Percentiles rank a stretch among this genome's conserved stretches.
phyloP scores from a whole-genome alignment of 495 filamentous ascomycete species.

The Hypoxylon rickii region DNA sequence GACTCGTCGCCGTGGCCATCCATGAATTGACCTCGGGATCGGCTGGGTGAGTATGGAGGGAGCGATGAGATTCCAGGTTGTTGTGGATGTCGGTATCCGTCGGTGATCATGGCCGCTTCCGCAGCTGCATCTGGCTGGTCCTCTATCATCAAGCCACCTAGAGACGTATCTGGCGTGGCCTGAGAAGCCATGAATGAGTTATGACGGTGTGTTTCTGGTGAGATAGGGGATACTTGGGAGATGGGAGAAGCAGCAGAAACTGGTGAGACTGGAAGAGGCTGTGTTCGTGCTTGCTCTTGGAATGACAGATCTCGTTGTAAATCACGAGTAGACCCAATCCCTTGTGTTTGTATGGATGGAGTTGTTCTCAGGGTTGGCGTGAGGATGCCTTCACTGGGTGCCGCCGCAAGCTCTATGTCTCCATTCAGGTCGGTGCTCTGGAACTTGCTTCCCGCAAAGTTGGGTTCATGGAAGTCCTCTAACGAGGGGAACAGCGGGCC shows the following conservation, averaged over 20 bases:
- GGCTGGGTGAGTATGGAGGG: constrained; percentile 31
- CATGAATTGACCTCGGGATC: constrained; percentile 36
- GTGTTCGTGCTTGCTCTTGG: constrained; percentile 2
- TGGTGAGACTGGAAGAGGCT: constrained; percentile 19
- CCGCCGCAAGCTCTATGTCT: not conserved
- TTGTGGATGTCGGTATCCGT: constrained; percentile 35
- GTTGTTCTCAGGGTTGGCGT: constrained; percentile 6
- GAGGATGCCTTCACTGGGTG: constrained; percentile 14
- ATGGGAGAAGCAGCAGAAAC: constrained; percentile 24
- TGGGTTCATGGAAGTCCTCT: constrained; percentile 36
- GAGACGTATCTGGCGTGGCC: constrained; percentile 16
- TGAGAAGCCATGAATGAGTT: constrained; percentile 9
- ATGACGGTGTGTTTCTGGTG: constrained; percentile 10
- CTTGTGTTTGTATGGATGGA: constrained; percentile 13
- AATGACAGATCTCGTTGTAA: not conserved
- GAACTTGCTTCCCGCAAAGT: constrained; percentile 22
- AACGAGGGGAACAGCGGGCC: constrained; percentile 31
- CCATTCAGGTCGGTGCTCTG: constrained; percentile 1
- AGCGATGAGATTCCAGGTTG: constrained; percentile 30
- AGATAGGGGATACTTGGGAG: constrained; percentile 29
- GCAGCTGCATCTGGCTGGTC: constrained; percentile 31
- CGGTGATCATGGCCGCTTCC: constrained; percentile 42
- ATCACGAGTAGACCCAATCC: constrained; percentile 2
- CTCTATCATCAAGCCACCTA: constrained; percentile 15
- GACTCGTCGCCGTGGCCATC: constrained; percentile 41